Evolutionary conservation across 2,329 filamentous ascomycete genomes (phyloP).

Genomic region (Alternaria postmessia): DNA sequence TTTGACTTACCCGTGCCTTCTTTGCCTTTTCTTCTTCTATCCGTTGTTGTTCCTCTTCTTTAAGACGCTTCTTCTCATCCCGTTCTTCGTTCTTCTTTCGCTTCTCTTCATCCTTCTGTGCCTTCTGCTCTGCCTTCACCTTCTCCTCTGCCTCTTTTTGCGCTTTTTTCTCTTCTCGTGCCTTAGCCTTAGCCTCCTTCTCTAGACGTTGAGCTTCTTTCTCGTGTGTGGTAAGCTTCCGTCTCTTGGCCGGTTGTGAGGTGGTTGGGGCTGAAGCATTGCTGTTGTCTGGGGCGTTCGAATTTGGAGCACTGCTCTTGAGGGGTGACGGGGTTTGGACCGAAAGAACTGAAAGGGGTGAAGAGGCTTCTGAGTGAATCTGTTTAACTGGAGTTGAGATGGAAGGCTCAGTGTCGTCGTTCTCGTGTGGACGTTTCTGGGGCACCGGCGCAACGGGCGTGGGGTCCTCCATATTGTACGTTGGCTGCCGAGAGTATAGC

Average conservation of each 20-base stretch:
- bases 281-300: conserved; percentile 26
- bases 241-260: conserved; percentile 51
- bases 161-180: conserved; percentile 46
- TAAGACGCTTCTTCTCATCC: conserved; percentile 52
- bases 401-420: conserved; percentile 35
- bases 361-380: conserved; percentile 38
- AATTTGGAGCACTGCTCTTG: conserved; percentile 20
- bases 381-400: conserved; percentile 40
- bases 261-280: conserved; percentile 9
- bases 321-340: conserved; percentile 44
- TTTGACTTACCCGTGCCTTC: conserved; percentile 51
- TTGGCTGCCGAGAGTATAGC: not conserved
- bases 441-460: conserved; percentile 24
- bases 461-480: conserved; percentile 40
- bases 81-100: conserved; percentile 47
- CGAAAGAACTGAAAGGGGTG: conserved; percentile 44
- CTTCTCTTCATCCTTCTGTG: conserved; percentile 48
- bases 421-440: conserved; percentile 47
- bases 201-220: conserved; percentile 51
- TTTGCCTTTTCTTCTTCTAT: conserved; percentile 51
- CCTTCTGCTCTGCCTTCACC: conserved; percentile 49
- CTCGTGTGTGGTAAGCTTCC: conserved; percentile 55
- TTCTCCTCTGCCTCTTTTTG: conserved; percentile 47
- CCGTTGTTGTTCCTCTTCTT: conserved; percentile 58
- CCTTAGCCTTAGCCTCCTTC: conserved; percentile 50